Conservation (phyloP, 305 asterid genomes). For the Fraxinus ornus region DNA sequence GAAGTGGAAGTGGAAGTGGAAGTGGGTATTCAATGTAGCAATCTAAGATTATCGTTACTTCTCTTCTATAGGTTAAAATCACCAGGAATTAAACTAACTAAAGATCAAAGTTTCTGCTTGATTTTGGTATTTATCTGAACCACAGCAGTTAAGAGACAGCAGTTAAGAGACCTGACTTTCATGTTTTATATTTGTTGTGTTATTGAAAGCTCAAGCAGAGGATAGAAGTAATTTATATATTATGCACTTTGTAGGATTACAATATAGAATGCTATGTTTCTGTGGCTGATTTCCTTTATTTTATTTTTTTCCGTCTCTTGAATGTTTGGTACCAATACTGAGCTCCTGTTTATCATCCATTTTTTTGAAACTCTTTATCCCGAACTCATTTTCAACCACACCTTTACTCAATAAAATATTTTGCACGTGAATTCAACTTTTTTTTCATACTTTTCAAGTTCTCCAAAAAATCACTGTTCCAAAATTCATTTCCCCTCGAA, state of each 20-base stretch:
- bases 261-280: not conserved
- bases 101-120: constrained; percentile 12
- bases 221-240: not conserved
- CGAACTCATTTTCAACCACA: not conserved
- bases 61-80: constrained; percentile 15
- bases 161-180: not conserved
- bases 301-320: not conserved
- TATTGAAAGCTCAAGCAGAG: constrained; percentile 8
- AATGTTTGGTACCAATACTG: not conserved
- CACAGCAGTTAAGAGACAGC: not conserved
- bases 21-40: constrained; percentile 18
- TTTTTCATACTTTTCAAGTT: too few relatives aligned
- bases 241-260: not conserved
- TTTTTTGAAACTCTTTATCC: not conserved
- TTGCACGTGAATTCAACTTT: too few relatives aligned
- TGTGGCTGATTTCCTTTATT: not conserved
- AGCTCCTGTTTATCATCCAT: not conserved
- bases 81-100: constrained; percentile 12
- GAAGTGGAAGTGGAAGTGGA: constrained; percentile 33
- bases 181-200: constrained; percentile 9
- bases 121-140: constrained; percentile 22
- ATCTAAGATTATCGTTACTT: constrained; percentile 23
- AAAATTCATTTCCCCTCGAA: not conserved
- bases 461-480: not conserved
- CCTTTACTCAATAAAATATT: not conserved